Conservation (phyloP, 2,329 filamentous ascomycete species). For the Tothia fuscella region DNA sequence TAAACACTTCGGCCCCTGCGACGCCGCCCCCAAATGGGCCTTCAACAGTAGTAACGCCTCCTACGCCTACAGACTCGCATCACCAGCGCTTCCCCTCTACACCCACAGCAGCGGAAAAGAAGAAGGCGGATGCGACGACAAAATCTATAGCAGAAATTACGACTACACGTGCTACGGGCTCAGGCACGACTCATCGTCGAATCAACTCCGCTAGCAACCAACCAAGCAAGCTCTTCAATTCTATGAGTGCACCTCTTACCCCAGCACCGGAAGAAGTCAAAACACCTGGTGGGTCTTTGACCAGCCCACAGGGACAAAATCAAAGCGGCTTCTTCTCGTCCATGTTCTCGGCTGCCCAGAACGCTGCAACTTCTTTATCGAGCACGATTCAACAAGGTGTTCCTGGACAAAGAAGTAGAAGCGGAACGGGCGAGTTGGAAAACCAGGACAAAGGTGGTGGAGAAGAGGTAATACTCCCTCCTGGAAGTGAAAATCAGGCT, state of each 20-base stretch:
- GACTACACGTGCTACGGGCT: slow-evolving; percentile 1
- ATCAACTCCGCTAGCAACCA: slow-evolving; percentile 43
- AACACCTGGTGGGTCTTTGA: slow-evolving; percentile 42
- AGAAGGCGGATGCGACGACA: neutral
- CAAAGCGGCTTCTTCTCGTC: slow-evolving; percentile 75
- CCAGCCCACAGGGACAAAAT: slow-evolving; percentile 23
- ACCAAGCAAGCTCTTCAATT: slow-evolving; percentile 81
- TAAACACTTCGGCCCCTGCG: slow-evolving; percentile 19
- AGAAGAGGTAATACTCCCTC: slow-evolving; percentile 31
- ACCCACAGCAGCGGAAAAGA: slow-evolving; percentile 12
- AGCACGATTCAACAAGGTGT: slow-evolving; percentile 53
- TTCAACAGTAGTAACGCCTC: slow-evolving; percentile 50
- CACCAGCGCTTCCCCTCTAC: slow-evolving; percentile 19
- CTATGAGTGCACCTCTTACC: slow-evolving; percentile 53
- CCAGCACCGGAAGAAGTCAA: slow-evolving; percentile 60
- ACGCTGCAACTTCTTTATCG: slow-evolving; percentile 68
- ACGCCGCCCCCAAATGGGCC: slow-evolving; percentile 36
- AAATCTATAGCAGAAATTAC: slow-evolving; percentile 4
- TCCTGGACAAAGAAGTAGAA: slow-evolving; percentile 39
- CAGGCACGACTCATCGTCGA: slow-evolving; percentile 54
- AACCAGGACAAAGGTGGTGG: slow-evolving; percentile 19
- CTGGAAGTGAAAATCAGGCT: slow-evolving; percentile 16
- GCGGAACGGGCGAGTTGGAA: slow-evolving; percentile 19
- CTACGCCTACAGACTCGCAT: slow-evolving; percentile 44
- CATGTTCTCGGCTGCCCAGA: slow-evolving; percentile 86